A percentile compares a stretch with the other conserved stretches of the same genome.
phyloP scores from a whole-genome alignment of 2,329 filamentous ascomycete genomes.

The Cladorrhinum sp. region DNA sequence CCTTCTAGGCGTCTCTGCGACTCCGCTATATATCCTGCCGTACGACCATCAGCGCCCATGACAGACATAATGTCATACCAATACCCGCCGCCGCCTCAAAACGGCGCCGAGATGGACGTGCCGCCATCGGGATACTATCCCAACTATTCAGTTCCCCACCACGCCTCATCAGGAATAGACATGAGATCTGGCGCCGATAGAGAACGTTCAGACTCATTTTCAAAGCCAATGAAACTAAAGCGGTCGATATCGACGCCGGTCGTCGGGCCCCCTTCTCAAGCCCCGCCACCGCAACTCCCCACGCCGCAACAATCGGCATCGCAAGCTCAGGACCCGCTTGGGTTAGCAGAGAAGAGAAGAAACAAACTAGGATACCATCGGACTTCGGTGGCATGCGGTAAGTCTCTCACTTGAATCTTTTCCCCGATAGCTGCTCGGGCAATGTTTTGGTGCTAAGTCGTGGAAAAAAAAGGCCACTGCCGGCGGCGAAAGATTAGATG shows the following conservation, averaged over 20 bases:
- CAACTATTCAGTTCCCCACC: constrained; percentile 32
- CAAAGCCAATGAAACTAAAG: constrained; percentile 42
- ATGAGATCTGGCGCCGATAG: constrained; percentile 33
- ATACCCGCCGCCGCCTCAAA: constrained; percentile 43
- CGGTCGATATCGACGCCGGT: constrained; percentile 51
- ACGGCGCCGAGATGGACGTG: constrained; percentile 42
- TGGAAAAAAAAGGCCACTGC: constrained; percentile 66
- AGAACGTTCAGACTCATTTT: constrained; percentile 38
- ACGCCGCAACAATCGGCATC: constrained; percentile 28
- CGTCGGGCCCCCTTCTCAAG: constrained; percentile 40
- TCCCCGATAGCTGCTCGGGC: not conserved
- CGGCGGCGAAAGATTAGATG: constrained; percentile 92
- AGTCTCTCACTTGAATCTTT: constrained; percentile 41
- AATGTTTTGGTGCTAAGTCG: constrained; percentile 15
- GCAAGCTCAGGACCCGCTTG: constrained; percentile 35
- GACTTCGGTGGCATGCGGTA: constrained; percentile 93
- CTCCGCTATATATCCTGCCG: constrained; percentile 30
- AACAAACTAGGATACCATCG: constrained; percentile 96
- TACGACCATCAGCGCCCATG: constrained; percentile 33
- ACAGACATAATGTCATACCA: constrained; percentile 49
- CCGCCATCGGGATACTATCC: constrained; percentile 38
- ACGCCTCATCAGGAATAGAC: constrained; percentile 33
- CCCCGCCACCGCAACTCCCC: constrained; percentile 29
- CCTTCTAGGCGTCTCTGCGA: constrained; percentile 31
- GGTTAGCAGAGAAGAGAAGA: constrained; percentile 54